Conservation (phyloP, 2,329 filamentous ascomycete species). For the Emmonsia crescens region DNA sequence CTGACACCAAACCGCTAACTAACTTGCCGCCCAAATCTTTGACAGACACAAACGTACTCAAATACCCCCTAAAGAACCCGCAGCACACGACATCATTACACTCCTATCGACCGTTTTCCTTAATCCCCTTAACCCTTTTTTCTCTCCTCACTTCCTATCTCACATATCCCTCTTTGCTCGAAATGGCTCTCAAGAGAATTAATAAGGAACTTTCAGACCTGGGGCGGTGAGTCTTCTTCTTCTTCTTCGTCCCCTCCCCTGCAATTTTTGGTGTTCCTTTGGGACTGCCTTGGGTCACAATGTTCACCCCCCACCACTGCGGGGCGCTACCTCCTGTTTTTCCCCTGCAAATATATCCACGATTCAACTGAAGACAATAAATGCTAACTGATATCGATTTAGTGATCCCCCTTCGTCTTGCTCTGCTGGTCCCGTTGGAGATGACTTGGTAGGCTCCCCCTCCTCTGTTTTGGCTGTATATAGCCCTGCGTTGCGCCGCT, state of each 20-base stretch:
- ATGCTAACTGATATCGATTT: conserved; percentile 16
- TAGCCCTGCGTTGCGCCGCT: conserved; percentile 12
- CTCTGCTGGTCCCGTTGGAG: conserved; percentile 91
- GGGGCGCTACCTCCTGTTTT: conserved; percentile 5
- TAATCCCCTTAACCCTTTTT: neutral
- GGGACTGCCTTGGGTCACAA: no score
- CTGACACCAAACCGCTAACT: neutral
- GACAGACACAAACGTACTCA: neutral
- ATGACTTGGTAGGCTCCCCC: conserved; percentile 76
- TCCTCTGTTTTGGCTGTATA: conserved; percentile 12
- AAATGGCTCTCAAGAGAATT: conserved; percentile 43
- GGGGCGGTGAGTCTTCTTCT: conserved; percentile 37
- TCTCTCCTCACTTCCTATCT: neutral
- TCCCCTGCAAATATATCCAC: neutral
- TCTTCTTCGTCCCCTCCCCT: no score
- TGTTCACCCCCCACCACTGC: conserved; percentile 6
- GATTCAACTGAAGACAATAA: neutral
- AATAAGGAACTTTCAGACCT: conserved; percentile 45
- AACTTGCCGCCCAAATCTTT: neutral
- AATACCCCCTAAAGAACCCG: neutral
- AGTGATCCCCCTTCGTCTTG: conserved; percentile 98
- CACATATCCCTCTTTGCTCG: conserved; percentile 13
- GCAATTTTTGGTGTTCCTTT: conserved; percentile 5
- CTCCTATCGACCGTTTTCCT: neutral
- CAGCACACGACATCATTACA: neutral